Percentiles rank a stretch among this genome's conserved stretches.
Conservation (phyloP, 2,329 filamentous ascomycete genomes). For the Monosporascus sp. region DNA sequence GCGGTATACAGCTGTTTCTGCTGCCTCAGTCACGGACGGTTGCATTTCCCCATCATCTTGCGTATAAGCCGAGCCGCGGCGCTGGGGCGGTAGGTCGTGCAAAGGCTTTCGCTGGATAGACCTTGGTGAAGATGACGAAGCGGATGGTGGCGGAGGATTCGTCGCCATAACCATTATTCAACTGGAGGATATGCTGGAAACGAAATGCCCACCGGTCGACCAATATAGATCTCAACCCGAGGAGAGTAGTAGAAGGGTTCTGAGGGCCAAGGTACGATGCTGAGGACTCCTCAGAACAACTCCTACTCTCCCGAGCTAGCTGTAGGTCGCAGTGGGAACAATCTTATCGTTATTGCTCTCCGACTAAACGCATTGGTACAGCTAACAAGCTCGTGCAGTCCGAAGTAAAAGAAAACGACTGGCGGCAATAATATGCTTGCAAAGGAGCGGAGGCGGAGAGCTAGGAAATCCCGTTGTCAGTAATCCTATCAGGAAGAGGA, state of each 20-base stretch:
- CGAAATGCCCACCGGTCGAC: constrained; percentile 10
- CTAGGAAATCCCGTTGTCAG: no score
- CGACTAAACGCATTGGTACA: no score
- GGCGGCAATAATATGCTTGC: no score
- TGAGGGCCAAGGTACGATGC: neutral
- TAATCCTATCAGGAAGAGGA: no score
- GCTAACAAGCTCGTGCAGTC: no score
- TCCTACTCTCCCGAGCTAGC: neutral
- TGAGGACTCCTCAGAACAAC: neutral
- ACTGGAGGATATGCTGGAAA: constrained; percentile 6
- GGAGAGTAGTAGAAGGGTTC: neutral
- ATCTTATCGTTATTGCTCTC: no score
- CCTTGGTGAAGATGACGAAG: constrained; percentile 21
- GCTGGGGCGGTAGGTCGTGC: constrained; percentile 27
- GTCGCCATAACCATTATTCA: constrained; percentile 25
- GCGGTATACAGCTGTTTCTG: constrained; percentile 34
- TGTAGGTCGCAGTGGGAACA: neutral
- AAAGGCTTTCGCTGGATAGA: constrained; percentile 23
- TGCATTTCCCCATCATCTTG: constrained; percentile 18
- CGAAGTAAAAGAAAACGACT: no score
- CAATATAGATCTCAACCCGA: no score
- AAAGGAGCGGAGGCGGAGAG: no score
- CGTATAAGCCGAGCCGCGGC: constrained; percentile 27
- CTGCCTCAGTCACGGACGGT: constrained; percentile 27
- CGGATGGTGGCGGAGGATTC: constrained; percentile 21